phyloP scores from a whole-genome alignment of 2,329 filamentous ascomycete species.

The Pseudogymnoascus sp. region DNA sequence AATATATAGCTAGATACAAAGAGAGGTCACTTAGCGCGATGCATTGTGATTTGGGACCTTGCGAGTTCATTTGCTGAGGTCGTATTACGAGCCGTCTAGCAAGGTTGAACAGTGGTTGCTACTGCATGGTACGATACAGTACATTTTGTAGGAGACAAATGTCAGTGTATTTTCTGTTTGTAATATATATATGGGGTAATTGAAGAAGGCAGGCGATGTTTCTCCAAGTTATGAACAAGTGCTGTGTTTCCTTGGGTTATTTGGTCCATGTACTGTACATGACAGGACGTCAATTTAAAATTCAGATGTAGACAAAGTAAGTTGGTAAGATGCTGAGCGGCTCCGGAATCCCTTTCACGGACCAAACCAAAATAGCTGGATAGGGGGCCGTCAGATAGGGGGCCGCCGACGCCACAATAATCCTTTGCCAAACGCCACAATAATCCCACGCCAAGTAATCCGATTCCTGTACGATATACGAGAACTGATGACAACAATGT shows the following conservation, averaged over 20 bases:
- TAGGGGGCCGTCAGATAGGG: neutral
- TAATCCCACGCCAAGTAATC: neutral
- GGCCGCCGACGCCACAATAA: neutral
- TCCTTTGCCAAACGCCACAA: neutral
- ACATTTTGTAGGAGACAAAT: neutral
- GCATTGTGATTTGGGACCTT: neutral
- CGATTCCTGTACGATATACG: neutral
- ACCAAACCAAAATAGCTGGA: neutral
- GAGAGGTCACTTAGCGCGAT: neutral
- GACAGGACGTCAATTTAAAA: neutral
- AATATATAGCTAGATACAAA: neutral
- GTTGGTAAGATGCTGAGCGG: neutral
- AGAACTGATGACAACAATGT: neutral
- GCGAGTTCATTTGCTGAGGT: neutral
- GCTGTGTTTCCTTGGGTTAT: neutral
- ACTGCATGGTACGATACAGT: neutral
- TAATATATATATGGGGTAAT: neutral
- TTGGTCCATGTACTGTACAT: neutral
- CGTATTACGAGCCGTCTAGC: neutral
- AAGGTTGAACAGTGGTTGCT: neutral
- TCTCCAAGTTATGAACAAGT: neutral
- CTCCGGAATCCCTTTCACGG: neutral
- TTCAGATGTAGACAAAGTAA: neutral
- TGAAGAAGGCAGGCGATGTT: neutral
- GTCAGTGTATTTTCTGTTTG: neutral